Conservation (phyloP, 2,329 filamentous ascomycete genomes). For the Fusarium clavum region DNA sequence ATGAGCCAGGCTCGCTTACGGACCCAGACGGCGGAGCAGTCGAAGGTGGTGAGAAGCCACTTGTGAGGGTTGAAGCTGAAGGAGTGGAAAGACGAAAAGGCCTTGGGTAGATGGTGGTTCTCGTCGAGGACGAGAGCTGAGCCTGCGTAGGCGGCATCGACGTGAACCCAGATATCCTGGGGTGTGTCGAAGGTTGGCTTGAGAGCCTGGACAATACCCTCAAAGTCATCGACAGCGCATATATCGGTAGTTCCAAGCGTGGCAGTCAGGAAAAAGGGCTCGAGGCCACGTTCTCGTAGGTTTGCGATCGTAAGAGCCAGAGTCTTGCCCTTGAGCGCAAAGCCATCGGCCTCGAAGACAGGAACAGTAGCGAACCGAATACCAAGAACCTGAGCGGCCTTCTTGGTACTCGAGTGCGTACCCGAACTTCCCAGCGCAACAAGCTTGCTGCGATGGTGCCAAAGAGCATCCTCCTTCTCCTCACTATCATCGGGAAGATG, state of each 20-base stretch:
- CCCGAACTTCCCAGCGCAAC: conserved; percentile 85
- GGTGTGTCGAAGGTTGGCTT: conserved; percentile 45
- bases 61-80: conserved; percentile 99
- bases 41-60: conserved; percentile 95
- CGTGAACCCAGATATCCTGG: conserved; percentile 84
- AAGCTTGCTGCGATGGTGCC: conserved; percentile 64
- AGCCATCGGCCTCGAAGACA: conserved; percentile 71
- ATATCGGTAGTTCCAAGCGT: conserved; percentile 90
- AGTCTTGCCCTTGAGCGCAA: conserved; percentile 74
- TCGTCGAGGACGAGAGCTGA: conserved; percentile 85
- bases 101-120: conserved; percentile 74
- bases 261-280: conserved; percentile 87
- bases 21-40: conserved; percentile 84
- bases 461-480: conserved; percentile 77
- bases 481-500: conserved; percentile 62
- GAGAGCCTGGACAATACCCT: conserved; percentile 68
- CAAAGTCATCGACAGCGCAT: conserved; percentile 87
- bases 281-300: conserved; percentile 74
- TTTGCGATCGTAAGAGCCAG: conserved; percentile 72
- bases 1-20: conserved; percentile 81
- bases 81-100: conserved; percentile 78
- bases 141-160: conserved; percentile 94
- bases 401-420: conserved; percentile 86
- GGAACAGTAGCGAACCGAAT: conserved; percentile 81
- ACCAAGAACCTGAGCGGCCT: conserved; percentile 87